phyloP scores from a whole-genome alignment of 116 monocot genomes.

The Iris pallida region DNA sequence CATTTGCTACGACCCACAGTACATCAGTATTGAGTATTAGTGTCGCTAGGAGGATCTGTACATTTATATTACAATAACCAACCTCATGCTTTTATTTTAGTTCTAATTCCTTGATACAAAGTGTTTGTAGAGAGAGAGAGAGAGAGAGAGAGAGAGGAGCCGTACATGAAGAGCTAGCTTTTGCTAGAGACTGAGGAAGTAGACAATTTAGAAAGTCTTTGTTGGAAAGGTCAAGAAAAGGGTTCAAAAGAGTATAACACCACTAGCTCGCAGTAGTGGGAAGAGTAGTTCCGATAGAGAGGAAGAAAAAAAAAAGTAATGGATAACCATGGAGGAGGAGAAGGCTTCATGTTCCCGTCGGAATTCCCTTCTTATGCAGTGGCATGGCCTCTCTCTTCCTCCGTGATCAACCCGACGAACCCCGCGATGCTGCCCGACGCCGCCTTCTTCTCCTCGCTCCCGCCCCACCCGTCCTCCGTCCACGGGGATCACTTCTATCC shows the following conservation, averaged over 20 bases:
- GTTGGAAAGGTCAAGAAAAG: too few relatives aligned
- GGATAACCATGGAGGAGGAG: background rate
- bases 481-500: slow-evolving; percentile 29
- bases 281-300: background rate
- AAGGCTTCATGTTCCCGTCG: background rate
- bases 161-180: background rate
- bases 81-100: too few relatives aligned
- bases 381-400: background rate
- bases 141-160: too few relatives aligned
- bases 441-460: slow-evolving; percentile 14
- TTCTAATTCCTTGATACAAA: background rate
- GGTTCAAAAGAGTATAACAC: too few relatives aligned
- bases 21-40: too few relatives aligned
- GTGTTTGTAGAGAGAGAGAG: too few relatives aligned
- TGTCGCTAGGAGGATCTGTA: too few relatives aligned
- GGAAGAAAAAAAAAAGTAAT: background rate
- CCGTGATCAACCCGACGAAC: background rate
- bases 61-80: too few relatives aligned
- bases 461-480: slow-evolving; percentile 10
- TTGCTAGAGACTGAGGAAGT: background rate
- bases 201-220: background rate
- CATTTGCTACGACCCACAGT: too few relatives aligned
- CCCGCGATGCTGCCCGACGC: background rate
- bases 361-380: too few relatives aligned
- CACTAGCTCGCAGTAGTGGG: too few relatives aligned